These are phyloP conservation scores for Plectosphaerella sp. DNA, from an alignment of 2,329 filamentous ascomycete genomes.

Conservation along the genomic window DNA sequence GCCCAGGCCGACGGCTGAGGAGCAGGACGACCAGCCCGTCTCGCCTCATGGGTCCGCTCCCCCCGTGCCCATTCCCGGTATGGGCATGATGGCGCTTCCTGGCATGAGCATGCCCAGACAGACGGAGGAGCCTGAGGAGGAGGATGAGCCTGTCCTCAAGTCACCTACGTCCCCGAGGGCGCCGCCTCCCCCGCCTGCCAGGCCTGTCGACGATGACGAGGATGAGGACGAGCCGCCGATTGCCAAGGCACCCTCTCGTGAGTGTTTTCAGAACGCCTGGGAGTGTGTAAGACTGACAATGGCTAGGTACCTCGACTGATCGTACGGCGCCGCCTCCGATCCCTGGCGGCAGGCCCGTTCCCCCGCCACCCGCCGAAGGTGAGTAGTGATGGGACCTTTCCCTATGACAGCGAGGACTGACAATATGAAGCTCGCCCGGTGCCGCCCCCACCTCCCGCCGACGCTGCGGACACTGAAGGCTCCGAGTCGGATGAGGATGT, in stretches of 20 bases:
- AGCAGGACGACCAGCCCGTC: slow-evolving; percentile 38
- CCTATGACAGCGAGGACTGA: slow-evolving; percentile 2
- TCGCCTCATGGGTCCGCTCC: slow-evolving; percentile 41
- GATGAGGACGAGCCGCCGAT: slow-evolving; percentile 24
- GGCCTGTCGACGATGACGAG: slow-evolving; percentile 47
- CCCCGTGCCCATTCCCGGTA: slow-evolving; percentile 51
- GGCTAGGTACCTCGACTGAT: slow-evolving; percentile 27
- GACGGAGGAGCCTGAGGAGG: slow-evolving; percentile 35
- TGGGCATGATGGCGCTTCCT: slow-evolving; percentile 59
- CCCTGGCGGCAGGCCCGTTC: slow-evolving; percentile 38
- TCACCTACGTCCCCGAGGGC: slow-evolving; percentile 33
- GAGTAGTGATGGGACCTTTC: slow-evolving; percentile 28
- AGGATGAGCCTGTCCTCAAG: slow-evolving; percentile 40
- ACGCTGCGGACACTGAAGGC: slow-evolving; percentile 65
- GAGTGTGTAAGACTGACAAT: slow-evolving; percentile 16
- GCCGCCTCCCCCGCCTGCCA: slow-evolving; percentile 30
- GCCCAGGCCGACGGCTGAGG: slow-evolving; percentile 26
- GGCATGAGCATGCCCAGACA: slow-evolving; percentile 62
- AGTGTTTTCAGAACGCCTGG: neutral
- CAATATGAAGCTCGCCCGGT: slow-evolving; percentile 54
- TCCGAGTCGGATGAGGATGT: slow-evolving; percentile 89
- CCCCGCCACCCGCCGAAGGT: slow-evolving; percentile 59
- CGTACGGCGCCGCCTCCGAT: slow-evolving; percentile 49
- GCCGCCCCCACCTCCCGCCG: slow-evolving; percentile 47
- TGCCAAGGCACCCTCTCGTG: slow-evolving; percentile 6